Evolutionary conservation across 2,329 filamentous ascomycete genomes (phyloP).

Genomic region (Talaromyces sp.): DNA sequence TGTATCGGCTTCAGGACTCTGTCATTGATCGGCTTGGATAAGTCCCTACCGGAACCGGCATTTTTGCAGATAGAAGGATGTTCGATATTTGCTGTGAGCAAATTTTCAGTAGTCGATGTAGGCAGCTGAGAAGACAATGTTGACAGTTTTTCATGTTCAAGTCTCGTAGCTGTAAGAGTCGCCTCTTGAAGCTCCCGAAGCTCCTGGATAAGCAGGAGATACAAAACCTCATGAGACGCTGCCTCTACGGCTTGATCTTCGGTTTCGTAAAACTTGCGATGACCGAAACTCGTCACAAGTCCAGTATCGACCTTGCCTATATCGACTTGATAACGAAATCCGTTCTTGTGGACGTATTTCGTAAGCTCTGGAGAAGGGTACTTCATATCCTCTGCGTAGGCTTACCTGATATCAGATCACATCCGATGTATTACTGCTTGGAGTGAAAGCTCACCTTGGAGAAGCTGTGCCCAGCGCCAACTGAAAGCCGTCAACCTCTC

Average conservation of each 20-base stretch:
- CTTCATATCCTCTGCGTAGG: conserved; percentile 1
- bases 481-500: conserved; percentile 16
- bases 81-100: neutral
- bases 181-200: neutral
- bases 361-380: conserved; percentile 21
- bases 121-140: conserved; percentile 8
- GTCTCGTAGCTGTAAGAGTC: conserved; percentile 12
- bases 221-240: conserved; percentile 29
- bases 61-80: neutral
- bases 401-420: neutral
- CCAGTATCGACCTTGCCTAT: conserved; percentile 25
- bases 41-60: neutral
- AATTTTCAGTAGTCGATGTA: neutral
- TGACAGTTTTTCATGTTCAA: neutral
- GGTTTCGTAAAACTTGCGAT: conserved; percentile 22
- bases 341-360: conserved; percentile 23
- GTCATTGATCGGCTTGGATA: neutral
- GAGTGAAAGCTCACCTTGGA: conserved; percentile 26
- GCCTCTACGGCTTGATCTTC: conserved; percentile 29
- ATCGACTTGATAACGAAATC: conserved; percentile 29
- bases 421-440: neutral
- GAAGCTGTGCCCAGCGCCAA: conserved; percentile 31
- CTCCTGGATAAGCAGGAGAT: conserved; percentile 23
- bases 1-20: neutral
- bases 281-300: conserved; percentile 22